Evolutionary conservation across 2,329 filamentous ascomycete species (phyloP), one percentile per base, ranked within the genome.

Genomic region (Ceratocystis cubensis): DNA sequence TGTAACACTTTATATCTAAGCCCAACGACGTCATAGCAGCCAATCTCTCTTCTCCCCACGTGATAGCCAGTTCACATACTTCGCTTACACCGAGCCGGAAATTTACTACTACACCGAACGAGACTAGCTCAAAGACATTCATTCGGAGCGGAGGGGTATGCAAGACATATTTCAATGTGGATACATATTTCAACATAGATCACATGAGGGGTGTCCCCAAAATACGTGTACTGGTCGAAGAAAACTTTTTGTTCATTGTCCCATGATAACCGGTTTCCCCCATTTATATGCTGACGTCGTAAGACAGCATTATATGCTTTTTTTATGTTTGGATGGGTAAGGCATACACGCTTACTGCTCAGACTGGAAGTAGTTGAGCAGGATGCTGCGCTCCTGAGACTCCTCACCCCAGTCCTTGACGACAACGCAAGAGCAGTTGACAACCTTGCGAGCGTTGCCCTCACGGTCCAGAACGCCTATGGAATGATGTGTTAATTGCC

Each of bases 311-410:
- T 44, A 71, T 73, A 72, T 73, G 71, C 73, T 74, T 74, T 76
- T 74, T 75, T 76, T 77, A 28, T 53, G 76, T 74, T 75, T 75
- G 73, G 72, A 46, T 15, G n/a, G n/a, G 57, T n/a, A 30, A 37
- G 41, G 17, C 48, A 10, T 53, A 45, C 65, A 45, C 65, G 63
- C 70, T 81, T 86, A 87, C 78, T 86, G 84, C 79, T 86, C 84
- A 78, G 91, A 96, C 84, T 96, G 89, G 92, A 99, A 97, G 89
- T 99, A 99, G 88, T 99, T 96, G 80, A 99, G 91, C 78, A 99
- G 89, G 81, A 97, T 91, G 76, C 88, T 91, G 78, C 94, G 92
- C 87, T 99, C 94, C 84, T 96, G 92, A 73, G 89, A 95, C 85
- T 99, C 94, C 87, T 97, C 94, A 86, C 94, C 94, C 94, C 94